Percentiles rank a stretch among this genome's conserved stretches.
Evolutionary conservation across 108 stramenopile genomes (phyloP).

Genomic region (Seminavis robusta): DNA sequence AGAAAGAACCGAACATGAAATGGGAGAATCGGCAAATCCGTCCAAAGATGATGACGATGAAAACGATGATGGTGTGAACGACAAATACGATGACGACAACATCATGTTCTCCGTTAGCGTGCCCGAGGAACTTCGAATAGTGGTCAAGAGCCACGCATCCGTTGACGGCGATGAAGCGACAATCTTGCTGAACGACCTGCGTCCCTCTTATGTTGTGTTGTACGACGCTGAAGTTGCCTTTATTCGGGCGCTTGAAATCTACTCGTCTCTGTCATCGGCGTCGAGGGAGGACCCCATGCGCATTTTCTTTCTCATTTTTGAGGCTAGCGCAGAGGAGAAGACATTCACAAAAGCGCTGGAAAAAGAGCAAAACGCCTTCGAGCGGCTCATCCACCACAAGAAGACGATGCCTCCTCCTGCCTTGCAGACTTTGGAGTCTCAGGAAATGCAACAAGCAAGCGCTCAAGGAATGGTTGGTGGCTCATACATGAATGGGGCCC

Average conservation of each 20-base stretch:
- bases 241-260: constrained; percentile 86
- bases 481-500: constrained; percentile 63
- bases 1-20: constrained; percentile 55
- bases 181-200: constrained; percentile 72
- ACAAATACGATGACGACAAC: constrained; percentile 4
- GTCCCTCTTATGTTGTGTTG: constrained; percentile 81
- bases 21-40: not conserved
- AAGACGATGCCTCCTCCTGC: constrained; percentile 83
- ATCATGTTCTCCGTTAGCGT: constrained; percentile 23
- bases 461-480: constrained; percentile 41
- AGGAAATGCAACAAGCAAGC: constrained; percentile 84
- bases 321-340: constrained; percentile 94
- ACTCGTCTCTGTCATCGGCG: constrained; percentile 34
- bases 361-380: constrained; percentile 91
- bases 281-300: constrained; percentile 31
- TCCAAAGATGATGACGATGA: constrained; percentile 2
- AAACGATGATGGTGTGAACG: constrained; percentile 3
- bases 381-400: constrained; percentile 89
- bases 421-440: constrained; percentile 53
- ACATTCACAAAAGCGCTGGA: constrained; percentile 85
- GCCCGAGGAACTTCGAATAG: constrained; percentile 39
- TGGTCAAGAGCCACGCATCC: constrained; percentile 59
- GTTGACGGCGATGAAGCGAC: constrained; percentile 59
- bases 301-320: constrained; percentile 90
- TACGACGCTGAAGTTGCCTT: constrained; percentile 89